Conservation (phyloP, 306 rosid genomes). For the Cyamopsis tetragonoloba region DNA sequence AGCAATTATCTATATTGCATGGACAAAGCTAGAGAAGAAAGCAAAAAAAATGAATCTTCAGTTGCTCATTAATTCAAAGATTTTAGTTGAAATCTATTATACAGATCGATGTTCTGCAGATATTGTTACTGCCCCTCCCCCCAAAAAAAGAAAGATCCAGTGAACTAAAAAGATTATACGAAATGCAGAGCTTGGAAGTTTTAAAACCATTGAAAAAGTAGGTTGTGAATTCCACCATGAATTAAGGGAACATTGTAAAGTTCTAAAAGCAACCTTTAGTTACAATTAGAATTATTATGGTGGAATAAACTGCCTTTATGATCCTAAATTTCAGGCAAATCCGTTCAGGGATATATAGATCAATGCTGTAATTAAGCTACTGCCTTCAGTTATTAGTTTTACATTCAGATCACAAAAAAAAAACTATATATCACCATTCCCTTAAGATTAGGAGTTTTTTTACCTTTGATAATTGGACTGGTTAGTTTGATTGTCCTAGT, state of each 20-base stretch:
- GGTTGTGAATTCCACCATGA: neutral
- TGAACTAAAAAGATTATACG: neutral
- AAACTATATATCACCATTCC: neutral
- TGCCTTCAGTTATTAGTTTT: neutral
- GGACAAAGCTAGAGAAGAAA: neutral
- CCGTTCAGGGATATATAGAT: neutral
- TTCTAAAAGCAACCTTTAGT: neutral
- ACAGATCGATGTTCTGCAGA: neutral
- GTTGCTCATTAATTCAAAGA: neutral
- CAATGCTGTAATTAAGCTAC: neutral
- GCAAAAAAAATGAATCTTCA: neutral
- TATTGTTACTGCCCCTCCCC: too few species aligned
- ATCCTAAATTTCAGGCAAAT: neutral
- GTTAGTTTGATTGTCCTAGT: neutral
- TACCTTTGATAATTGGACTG: neutral
- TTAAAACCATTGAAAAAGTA: neutral
- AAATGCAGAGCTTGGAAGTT: neutral
- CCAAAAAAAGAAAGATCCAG: neutral
- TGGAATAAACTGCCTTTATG: neutral
- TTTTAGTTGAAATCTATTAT: neutral
- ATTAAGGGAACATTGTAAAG: neutral
- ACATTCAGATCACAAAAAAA: neutral
- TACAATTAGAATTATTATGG: neutral
- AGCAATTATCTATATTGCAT: neutral
- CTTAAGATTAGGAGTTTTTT: neutral